These are phyloP conservation scores for Zea luxurians DNA, from an alignment of 176 grass and related monocot species.

Conservation along the genomic window DNA sequence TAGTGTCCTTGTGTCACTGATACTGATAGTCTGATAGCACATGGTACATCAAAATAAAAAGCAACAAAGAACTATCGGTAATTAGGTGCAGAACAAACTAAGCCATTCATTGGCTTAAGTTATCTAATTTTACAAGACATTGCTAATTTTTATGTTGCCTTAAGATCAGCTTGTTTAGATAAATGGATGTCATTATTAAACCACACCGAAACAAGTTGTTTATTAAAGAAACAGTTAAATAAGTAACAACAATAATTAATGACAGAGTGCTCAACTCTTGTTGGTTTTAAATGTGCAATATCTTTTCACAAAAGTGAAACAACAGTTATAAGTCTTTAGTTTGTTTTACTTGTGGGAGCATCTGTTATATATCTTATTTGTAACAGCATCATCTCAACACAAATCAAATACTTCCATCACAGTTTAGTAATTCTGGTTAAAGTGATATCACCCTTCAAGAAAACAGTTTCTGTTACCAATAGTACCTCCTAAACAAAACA, in stretches of 20 bases:
- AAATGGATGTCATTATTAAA: neutral
- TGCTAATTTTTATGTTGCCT: neutral
- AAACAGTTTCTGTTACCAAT: neutral
- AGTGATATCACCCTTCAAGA: neutral
- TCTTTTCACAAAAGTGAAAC: neutral
- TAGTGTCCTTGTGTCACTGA: neutral
- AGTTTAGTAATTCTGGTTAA: neutral
- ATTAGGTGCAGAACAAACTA: neutral
- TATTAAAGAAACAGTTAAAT: neutral
- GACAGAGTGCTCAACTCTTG: neutral
- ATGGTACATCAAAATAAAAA: neutral
- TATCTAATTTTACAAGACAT: neutral
- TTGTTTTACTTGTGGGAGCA: neutral
- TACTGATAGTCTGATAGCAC: neutral
- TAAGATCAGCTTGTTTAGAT: neutral
- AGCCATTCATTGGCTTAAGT: neutral
- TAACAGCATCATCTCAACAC: neutral
- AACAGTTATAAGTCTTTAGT: neutral
- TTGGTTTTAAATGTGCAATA: neutral
- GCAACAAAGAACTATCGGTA: neutral
- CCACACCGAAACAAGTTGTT: neutral
- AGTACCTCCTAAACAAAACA: slow-evolving; percentile 3
- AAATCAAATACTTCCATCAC: neutral
- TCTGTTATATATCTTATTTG: neutral
- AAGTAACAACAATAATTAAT: neutral